phyloP scores from a whole-genome alignment of 306 rosid genomes.

The Fragaria nilgerrensis region DNA sequence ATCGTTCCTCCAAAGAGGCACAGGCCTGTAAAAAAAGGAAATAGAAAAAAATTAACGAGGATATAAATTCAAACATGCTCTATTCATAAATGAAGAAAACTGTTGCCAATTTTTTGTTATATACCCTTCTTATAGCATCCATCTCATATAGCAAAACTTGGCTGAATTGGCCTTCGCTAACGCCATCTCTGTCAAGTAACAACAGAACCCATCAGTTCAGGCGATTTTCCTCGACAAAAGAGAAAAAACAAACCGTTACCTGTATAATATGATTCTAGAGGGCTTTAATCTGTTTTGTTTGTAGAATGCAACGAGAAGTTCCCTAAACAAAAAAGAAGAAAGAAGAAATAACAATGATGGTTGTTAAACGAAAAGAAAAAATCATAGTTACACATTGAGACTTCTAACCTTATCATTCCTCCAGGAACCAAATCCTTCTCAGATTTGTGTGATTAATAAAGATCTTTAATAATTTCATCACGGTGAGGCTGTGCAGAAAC shows the following conservation, averaged over 20 bases:
- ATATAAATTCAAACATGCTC: background rate
- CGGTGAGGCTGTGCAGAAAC: slow-evolving; percentile 66
- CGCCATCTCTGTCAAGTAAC: slow-evolving; percentile 66
- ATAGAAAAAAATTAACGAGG: background rate
- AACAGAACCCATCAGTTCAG: background rate
- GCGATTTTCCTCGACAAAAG: background rate
- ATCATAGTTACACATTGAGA: background rate
- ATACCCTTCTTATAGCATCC: slow-evolving; percentile 81
- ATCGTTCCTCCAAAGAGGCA: slow-evolving; percentile 39
- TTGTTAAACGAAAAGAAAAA: background rate
- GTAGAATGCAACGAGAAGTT: slow-evolving; percentile 43
- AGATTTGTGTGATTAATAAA: slow-evolving; percentile 25
- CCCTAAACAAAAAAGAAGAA: slow-evolving; percentile 35
- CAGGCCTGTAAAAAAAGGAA: slow-evolving; percentile 45
- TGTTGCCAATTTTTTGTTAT: background rate
- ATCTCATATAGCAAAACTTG: slow-evolving; percentile 76
- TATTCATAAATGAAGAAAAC: background rate
- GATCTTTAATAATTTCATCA: slow-evolving; percentile 71
- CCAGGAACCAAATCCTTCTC: slow-evolving; percentile 39
- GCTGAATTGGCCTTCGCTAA: slow-evolving; percentile 71
- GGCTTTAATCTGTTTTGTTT: slow-evolving; percentile 38
- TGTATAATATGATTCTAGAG: slow-evolving; percentile 64
- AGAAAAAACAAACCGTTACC: slow-evolving; percentile 35
- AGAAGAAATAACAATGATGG: background rate
- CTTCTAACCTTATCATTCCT: slow-evolving; percentile 70